Conservation (phyloP, 495 filamentous ascomycete genomes). For the Penicillium antarcticum region DNA sequence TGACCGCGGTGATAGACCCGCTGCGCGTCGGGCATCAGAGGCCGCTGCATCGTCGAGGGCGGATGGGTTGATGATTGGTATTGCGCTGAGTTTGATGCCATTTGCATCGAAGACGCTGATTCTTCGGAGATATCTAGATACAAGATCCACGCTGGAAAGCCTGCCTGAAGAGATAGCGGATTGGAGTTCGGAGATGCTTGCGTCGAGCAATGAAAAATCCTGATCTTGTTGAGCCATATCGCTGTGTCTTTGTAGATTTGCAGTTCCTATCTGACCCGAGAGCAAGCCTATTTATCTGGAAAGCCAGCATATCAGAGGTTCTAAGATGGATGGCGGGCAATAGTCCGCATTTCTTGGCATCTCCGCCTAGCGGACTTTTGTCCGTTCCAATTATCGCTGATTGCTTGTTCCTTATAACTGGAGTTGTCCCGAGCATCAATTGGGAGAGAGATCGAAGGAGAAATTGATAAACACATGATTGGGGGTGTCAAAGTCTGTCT, state of each 20-base stretch:
- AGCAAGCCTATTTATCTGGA: not conserved
- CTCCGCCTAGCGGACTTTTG: slow-evolving; percentile 12
- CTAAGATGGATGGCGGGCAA: not conserved
- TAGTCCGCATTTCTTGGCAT: not conserved
- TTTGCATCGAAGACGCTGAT: slow-evolving; percentile 34
- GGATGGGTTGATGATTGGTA: slow-evolving; percentile 28
- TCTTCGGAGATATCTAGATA: slow-evolving; percentile 47
- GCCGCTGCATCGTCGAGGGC: slow-evolving; percentile 30
- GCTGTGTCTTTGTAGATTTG: not conserved
- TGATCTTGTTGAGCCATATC: slow-evolving; percentile 24
- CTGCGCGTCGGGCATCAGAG: slow-evolving; percentile 28
- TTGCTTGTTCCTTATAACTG: too few relatives aligned
- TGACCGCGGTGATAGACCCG: slow-evolving; percentile 34
- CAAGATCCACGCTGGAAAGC: slow-evolving; percentile 46
- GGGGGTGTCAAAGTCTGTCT: too few relatives aligned
- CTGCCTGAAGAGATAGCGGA: slow-evolving; percentile 32
- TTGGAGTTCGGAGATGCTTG: slow-evolving; percentile 51
- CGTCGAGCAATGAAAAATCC: slow-evolving; percentile 57
- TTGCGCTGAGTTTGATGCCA: slow-evolving; percentile 28
- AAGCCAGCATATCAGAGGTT: not conserved
- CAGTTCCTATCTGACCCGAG: not conserved
- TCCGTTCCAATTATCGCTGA: too few relatives aligned
- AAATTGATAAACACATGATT: too few relatives aligned
- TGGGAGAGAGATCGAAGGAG: too few relatives aligned
- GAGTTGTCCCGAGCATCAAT: too few relatives aligned